Percentiles rank a stretch among this genome's conserved stretches.
Evolutionary conservation across 2,329 filamentous ascomycete species (phyloP).

Genomic region (Cladosporium sp.): DNA sequence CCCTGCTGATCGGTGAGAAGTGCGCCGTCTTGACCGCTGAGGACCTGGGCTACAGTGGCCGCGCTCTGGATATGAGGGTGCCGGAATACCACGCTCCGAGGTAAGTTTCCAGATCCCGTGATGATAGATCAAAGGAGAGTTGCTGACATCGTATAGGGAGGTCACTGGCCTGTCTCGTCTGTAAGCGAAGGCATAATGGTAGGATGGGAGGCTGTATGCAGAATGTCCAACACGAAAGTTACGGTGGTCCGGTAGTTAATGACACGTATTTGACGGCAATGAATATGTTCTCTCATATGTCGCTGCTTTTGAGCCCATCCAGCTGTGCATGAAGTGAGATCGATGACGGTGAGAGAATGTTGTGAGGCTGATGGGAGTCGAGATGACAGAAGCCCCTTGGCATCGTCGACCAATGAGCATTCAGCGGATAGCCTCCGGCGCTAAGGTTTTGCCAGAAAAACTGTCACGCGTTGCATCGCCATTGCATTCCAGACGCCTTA

Average conservation of each 20-base stretch:
- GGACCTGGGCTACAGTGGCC: slow-evolving; percentile 69
- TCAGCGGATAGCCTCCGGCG: too few species aligned
- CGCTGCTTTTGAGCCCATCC: too few species aligned
- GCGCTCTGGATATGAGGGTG: slow-evolving; percentile 73
- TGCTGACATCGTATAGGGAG: slow-evolving; percentile 28
- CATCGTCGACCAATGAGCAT: too few species aligned
- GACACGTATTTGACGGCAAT: background rate
- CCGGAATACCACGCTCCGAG: slow-evolving; percentile 45
- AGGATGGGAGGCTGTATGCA: background rate
- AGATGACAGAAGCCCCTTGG: too few species aligned
- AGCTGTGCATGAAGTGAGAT: too few species aligned
- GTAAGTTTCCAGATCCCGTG: background rate
- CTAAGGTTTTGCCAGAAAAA: too few species aligned
- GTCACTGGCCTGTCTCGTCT: slow-evolving; percentile 39
- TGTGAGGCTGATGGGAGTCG: too few species aligned
- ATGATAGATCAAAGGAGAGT: background rate
- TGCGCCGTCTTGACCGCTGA: slow-evolving; percentile 65
- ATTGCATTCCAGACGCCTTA: too few species aligned
- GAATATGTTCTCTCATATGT: too few species aligned
- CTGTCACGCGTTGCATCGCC: too few species aligned
- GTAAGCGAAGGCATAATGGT: slow-evolving; percentile 24
- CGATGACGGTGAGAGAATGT: too few species aligned
- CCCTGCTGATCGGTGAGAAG: slow-evolving; percentile 73
- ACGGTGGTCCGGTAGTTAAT: background rate
- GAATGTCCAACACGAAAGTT: background rate